A percentile compares a stretch with the other conserved stretches of the same genome.
phyloP scores from a whole-genome alignment of 148 eudicot genomes.

The Chenopodium suecicum region DNA sequence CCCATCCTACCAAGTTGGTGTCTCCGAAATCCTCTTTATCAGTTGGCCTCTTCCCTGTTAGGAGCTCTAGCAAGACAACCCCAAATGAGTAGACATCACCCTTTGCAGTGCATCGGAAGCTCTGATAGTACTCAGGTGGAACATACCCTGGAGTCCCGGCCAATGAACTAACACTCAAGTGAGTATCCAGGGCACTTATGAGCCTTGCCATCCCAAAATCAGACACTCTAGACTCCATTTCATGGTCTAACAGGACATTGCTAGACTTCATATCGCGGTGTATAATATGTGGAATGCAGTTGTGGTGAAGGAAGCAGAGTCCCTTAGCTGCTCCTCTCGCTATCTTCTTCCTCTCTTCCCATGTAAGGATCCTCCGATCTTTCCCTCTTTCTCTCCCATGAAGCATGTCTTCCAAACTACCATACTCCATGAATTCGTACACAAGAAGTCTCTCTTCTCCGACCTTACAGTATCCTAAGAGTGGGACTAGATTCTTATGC shows the following conservation, averaged over 20 bases:
- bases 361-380: conserved; percentile 52
- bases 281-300: conserved; percentile 94
- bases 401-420: conserved; percentile 94
- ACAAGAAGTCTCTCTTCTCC: conserved; percentile 94
- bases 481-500: conserved; percentile 85
- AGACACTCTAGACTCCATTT: conserved; percentile 85
- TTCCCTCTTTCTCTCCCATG: conserved; percentile 47
- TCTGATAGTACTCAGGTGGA: conserved; percentile 97
- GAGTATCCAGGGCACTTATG: conserved; percentile 92
- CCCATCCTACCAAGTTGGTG: conserved; percentile 95
- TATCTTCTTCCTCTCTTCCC: conserved; percentile 89
- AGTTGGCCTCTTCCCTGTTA: conserved; percentile 85
- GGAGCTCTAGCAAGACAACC: conserved; percentile 73
- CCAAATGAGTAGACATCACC: conserved; percentile 95
- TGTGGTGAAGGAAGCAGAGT: conserved; percentile 91
- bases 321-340: conserved; percentile 96
- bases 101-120: conserved; percentile 91
- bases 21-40: conserved; percentile 97
- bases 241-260: conserved; percentile 73
- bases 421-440: conserved; percentile 82
- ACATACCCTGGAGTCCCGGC: conserved; percentile 99
- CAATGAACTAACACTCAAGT: conserved; percentile 88
- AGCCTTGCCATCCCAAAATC: conserved; percentile 99
- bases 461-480: conserved; percentile 85
- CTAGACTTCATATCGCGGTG: conserved; percentile 98